Evolutionary conservation across 2,329 filamentous ascomycete species (phyloP), one percentile per base, ranked within the genome.

Genomic region (Nigrospora osmanthi): DNA sequence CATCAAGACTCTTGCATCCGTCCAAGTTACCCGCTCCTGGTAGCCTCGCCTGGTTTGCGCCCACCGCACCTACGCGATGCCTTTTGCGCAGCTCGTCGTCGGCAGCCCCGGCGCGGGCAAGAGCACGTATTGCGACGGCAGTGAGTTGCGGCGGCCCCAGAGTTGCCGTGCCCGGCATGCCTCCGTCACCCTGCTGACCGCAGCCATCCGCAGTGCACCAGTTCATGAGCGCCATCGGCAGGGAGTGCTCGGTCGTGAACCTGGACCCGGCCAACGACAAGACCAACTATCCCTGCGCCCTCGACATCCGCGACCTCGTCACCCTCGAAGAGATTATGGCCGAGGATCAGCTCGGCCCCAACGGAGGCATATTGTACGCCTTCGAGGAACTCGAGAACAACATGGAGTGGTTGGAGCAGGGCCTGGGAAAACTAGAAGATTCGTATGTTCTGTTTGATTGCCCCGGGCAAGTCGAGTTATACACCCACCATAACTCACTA

Each of bases 91-190:
- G 69, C 81, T 96, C 37, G 82, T 95, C 34, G 82, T 95, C 57
- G 93, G 93, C n/a, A 91, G 90, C 54, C 93, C 93, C 7, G 93
- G 93, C 58, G 83, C 89, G 30, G 93, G 93, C 49, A 98, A 98
- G 71, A 96, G 89, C 52, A 98, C 93, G 9, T 96, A 95, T 64
- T 97, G 91, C 73, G 89, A 97, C 81, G 93, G 93, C 61, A 95
- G 81, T 84, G 65, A 64, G 80, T 60, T 45, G 37, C 12, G 34
- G 39, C 16, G 6, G 13, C 15, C 10, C n/a, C n/a, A n/a, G 12
- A 45, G 13, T n/a, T n/a, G n/a, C 36, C 36, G 10, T 6, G 23
- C 23, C 23, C 2, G 23, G 23, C 7, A 28, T 28, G 16, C 34
- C n/a, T n/a, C n/a, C n/a, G 32, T 31, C 23, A 58, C 31, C 32